phyloP scores from a whole-genome alignment of 768 basidiomycete species.

The Paxillus involutus region DNA sequence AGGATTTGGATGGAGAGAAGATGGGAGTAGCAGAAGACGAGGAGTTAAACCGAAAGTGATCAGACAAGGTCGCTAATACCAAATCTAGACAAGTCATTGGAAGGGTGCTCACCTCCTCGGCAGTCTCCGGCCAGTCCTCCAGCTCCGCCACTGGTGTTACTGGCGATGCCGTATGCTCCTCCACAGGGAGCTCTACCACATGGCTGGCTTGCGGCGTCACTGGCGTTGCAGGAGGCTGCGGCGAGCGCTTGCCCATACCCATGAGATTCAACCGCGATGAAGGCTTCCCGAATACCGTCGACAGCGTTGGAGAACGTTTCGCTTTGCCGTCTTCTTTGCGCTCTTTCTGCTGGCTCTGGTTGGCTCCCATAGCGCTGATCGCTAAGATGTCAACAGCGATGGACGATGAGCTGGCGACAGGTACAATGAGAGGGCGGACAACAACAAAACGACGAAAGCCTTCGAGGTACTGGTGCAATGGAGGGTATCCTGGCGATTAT shows the following conservation, averaged over 20 bases:
- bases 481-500: slow-evolving; percentile 11
- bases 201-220: slow-evolving; percentile 18
- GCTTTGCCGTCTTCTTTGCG: slow-evolving; percentile 20
- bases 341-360: slow-evolving; percentile 25
- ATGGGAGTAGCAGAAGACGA: slow-evolving; percentile 3
- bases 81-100: background rate
- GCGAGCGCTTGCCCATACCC: slow-evolving; percentile 26
- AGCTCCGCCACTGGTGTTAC: slow-evolving; percentile 14
- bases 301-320: slow-evolving; percentile 25
- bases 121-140: slow-evolving; percentile 28
- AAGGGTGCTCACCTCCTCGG: slow-evolving; percentile 14
- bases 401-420: background rate
- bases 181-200: slow-evolving; percentile 6
- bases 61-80: slow-evolving; percentile 8
- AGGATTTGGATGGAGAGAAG: slow-evolving; percentile 4
- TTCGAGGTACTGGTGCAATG: slow-evolving; percentile 8
- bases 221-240: slow-evolving; percentile 29
- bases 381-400: background rate
- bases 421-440: background rate
- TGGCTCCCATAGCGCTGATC: slow-evolving; percentile 23
- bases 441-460: background rate
- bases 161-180: slow-evolving; percentile 26
- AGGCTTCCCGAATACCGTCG: slow-evolving; percentile 24
- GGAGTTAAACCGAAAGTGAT: background rate
- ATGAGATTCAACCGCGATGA: slow-evolving; percentile 30